These are phyloP conservation scores for Leptographium galeiforme DNA, from an alignment of 2,329 filamentous ascomycete species.

Conservation along the genomic window DNA sequence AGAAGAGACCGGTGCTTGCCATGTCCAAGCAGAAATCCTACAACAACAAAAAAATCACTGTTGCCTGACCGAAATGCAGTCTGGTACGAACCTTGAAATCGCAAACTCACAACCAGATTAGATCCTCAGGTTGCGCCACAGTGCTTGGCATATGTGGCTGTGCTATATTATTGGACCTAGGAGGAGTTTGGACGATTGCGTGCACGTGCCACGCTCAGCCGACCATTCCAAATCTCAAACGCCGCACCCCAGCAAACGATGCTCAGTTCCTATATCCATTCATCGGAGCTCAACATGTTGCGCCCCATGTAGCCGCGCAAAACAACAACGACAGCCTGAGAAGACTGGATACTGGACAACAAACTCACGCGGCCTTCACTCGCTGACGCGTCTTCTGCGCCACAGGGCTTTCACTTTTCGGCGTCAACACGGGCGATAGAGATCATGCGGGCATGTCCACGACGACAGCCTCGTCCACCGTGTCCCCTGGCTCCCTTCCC, in stretches of 20 bases:
- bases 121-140: neutral
- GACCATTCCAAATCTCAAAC: neutral
- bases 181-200: neutral
- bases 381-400: neutral
- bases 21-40: too few species aligned
- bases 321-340: neutral
- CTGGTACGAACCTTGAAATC: too few species aligned
- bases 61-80: too few species aligned
- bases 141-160: too few species aligned
- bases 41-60: too few species aligned
- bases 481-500: neutral
- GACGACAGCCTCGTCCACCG: neutral
- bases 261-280: neutral
- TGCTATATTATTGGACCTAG: neutral
- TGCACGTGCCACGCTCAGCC: neutral
- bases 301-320: neutral
- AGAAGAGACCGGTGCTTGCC: too few species aligned
- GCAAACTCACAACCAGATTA: too few species aligned
- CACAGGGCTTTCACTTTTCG: neutral
- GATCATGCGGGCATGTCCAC: neutral
- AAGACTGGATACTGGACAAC: neutral
- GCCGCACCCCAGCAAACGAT: neutral
- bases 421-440: neutral
- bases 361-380: neutral
- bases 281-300: neutral